These are phyloP conservation scores for Leucoagaricus sp. DNA, from an alignment of 1,284 basidiomycete species.

Conservation along the genomic window DNA sequence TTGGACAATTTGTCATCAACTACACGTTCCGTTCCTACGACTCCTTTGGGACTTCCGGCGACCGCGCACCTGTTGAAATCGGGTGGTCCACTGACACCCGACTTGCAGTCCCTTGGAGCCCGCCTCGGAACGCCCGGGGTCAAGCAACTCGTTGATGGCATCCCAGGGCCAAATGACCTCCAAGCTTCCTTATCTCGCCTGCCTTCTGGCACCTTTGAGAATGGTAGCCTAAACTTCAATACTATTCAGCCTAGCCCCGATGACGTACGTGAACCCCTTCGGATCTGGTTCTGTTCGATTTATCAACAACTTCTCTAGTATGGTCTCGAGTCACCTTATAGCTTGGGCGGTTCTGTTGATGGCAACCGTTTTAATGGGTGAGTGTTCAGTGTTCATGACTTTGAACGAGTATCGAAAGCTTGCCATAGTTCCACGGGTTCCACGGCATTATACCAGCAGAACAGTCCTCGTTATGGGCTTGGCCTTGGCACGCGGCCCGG, in stretches of 20 bases:
- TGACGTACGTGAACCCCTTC: slow-evolving; percentile 46
- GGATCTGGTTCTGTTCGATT: slow-evolving; percentile 14
- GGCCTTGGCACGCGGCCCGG: slow-evolving; percentile 54
- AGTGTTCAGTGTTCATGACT: neutral
- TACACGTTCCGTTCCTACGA: slow-evolving; percentile 75
- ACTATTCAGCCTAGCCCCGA: slow-evolving; percentile 53
- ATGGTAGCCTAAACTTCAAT: slow-evolving; percentile 50
- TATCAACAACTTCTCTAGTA: slow-evolving; percentile 39
- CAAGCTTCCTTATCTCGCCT: slow-evolving; percentile 71
- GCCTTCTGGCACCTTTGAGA: slow-evolving; percentile 60
- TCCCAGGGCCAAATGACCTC: slow-evolving; percentile 53
- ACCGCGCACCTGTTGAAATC: slow-evolving; percentile 60
- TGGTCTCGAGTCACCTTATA: slow-evolving; percentile 60
- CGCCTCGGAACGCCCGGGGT: slow-evolving; percentile 57
- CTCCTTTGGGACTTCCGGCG: slow-evolving; percentile 60
- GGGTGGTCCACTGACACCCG: slow-evolving; percentile 67
- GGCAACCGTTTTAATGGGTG: slow-evolving; percentile 58
- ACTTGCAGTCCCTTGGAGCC: slow-evolving; percentile 57
- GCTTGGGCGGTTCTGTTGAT: slow-evolving; percentile 51
- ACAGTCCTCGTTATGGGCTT: slow-evolving; percentile 74
- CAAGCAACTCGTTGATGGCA: slow-evolving; percentile 49
- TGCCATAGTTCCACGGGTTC: neutral
- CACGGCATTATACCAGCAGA: slow-evolving; percentile 79
- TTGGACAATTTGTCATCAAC: slow-evolving; percentile 60
- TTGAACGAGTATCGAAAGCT: neutral